Percentiles rank a stretch among this genome's conserved stretches.
phyloP scores from a whole-genome alignment of 1,284 basidiomycete genomes.

The Pseudozyma pruni region DNA sequence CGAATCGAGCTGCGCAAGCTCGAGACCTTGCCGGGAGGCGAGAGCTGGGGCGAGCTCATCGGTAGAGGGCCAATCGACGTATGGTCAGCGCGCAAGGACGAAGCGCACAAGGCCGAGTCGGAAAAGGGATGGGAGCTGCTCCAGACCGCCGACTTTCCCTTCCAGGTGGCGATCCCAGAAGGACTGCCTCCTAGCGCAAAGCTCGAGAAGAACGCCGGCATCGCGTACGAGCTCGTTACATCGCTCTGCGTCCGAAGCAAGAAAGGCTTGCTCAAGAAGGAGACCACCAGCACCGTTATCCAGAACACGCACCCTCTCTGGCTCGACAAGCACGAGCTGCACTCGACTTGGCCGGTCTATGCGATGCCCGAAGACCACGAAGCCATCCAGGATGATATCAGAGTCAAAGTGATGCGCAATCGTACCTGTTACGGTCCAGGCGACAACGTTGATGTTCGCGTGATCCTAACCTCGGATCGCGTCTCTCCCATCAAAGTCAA shows the following conservation, averaged over 20 bases:
- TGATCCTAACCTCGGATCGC: slow-evolving; percentile 53
- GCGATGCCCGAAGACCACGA: slow-evolving; percentile 53
- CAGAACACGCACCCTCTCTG: slow-evolving; percentile 57
- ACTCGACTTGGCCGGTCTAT: slow-evolving; percentile 65
- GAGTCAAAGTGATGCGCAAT: slow-evolving; percentile 54
- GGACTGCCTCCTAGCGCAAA: slow-evolving; percentile 61
- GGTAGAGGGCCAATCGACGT: slow-evolving; percentile 63
- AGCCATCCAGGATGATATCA: slow-evolving; percentile 43
- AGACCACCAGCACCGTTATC: slow-evolving; percentile 54
- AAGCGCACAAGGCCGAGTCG: slow-evolving; percentile 38
- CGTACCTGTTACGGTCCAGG: slow-evolving; percentile 59
- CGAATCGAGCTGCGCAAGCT: slow-evolving; percentile 66
- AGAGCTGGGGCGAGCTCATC: slow-evolving; percentile 66
- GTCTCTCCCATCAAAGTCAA: slow-evolving; percentile 61
- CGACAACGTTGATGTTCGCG: slow-evolving; percentile 53
- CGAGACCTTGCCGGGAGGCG: slow-evolving; percentile 61
- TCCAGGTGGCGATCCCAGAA: slow-evolving; percentile 60
- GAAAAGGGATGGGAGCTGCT: slow-evolving; percentile 54
- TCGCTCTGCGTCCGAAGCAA: slow-evolving; percentile 58
- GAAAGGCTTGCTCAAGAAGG: slow-evolving; percentile 53
- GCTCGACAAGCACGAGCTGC: slow-evolving; percentile 66
- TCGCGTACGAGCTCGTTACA: slow-evolving; percentile 64
- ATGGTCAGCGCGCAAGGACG: slow-evolving; percentile 51
- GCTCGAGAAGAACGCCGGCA: slow-evolving; percentile 61
- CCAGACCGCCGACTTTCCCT: slow-evolving; percentile 56